Conservation (phyloP, 495 filamentous ascomycete genomes). For the Trichocladium uniseriatum region DNA sequence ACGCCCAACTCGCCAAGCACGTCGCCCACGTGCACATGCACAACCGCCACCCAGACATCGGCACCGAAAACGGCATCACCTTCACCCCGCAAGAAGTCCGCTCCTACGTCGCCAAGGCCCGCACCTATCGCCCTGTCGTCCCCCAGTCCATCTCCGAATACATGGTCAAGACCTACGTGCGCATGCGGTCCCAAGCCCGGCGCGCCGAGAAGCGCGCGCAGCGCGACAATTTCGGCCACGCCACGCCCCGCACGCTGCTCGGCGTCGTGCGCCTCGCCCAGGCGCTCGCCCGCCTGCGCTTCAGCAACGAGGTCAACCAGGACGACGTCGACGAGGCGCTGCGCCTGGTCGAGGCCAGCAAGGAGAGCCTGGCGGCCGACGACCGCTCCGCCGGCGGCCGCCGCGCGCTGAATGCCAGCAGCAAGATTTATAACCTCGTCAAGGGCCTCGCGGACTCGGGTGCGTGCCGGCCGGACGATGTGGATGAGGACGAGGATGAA, state of each 20-base stretch:
- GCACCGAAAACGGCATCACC: conserved; percentile 46
- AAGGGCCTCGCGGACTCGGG: conserved; percentile 74
- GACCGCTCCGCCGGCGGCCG: conserved; percentile 47
- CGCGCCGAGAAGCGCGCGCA: conserved; percentile 61
- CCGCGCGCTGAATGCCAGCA: conserved; percentile 69
- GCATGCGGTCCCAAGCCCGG: conserved; percentile 80
- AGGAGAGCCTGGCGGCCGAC: conserved; percentile 66
- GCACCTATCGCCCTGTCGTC: conserved; percentile 76
- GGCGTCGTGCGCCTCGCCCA: conserved; percentile 89
- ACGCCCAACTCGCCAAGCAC: conserved; percentile 90
- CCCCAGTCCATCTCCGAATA: conserved; percentile 82
- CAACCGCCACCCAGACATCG: conserved; percentile 77
- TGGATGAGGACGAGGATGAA: conserved; percentile 47
- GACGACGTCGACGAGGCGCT: conserved; percentile 96
- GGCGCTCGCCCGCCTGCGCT: conserved; percentile 87
- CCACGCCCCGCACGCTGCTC: conserved; percentile 83
- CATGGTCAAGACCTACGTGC: conserved; percentile 91
- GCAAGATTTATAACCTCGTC: conserved; percentile 89
- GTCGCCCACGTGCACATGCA: conserved; percentile 98
- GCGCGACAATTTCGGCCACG: conserved; percentile 76
- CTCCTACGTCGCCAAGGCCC: conserved; percentile 88
- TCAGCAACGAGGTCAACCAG: conserved; percentile 68
- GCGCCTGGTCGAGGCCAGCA: conserved; percentile 81
- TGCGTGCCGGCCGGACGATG: conserved; percentile 56
- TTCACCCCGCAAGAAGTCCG: conserved; percentile 88